These are phyloP conservation scores for Globisporangium cylindrosporum DNA, from an alignment of 352 stramenopile species.

Conservation along the genomic window DNA sequence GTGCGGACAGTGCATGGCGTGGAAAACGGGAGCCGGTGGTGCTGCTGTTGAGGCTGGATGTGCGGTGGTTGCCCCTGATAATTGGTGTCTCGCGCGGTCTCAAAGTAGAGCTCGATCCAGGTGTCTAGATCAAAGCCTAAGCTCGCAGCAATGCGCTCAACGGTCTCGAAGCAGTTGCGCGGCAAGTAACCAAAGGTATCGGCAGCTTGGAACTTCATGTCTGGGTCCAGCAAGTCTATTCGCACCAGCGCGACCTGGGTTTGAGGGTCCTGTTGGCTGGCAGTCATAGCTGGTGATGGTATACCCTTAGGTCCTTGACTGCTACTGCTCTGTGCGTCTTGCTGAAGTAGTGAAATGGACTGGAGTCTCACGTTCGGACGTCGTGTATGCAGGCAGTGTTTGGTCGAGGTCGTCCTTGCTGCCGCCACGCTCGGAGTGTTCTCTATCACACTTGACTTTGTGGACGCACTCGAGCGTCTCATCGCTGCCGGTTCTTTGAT, in stretches of 20 bases:
- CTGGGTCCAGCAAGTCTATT: constrained; percentile 45
- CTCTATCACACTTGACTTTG: neutral
- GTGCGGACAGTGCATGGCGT: constrained; percentile 88
- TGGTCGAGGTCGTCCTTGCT: neutral
- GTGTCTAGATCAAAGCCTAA: constrained; percentile 84
- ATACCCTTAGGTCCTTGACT: neutral
- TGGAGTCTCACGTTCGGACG: constrained; percentile 15
- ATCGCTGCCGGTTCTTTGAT: constrained; percentile 1
- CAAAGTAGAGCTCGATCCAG: constrained; percentile 64
- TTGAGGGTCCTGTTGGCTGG: neutral
- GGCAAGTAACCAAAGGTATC: constrained; percentile 87
- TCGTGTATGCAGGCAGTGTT: constrained; percentile 3
- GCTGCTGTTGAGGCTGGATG: neutral
- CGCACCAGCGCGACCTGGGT: constrained; percentile 39
- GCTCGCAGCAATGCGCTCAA: constrained; percentile 62
- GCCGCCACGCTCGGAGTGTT: too few relatives aligned
- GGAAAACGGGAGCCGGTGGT: constrained; percentile 74
- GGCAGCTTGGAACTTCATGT: constrained; percentile 71
- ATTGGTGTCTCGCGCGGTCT: neutral
- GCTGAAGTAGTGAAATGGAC: constrained; percentile 12
- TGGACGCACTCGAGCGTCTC: constrained; percentile 1
- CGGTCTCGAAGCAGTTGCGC: constrained; percentile 53
- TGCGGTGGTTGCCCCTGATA: too few relatives aligned
- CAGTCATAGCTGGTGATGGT: neutral
- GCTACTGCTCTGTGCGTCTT: neutral